phyloP scores from a whole-genome alignment of 805 yeast species.

The Candida nanaspora region DNA sequence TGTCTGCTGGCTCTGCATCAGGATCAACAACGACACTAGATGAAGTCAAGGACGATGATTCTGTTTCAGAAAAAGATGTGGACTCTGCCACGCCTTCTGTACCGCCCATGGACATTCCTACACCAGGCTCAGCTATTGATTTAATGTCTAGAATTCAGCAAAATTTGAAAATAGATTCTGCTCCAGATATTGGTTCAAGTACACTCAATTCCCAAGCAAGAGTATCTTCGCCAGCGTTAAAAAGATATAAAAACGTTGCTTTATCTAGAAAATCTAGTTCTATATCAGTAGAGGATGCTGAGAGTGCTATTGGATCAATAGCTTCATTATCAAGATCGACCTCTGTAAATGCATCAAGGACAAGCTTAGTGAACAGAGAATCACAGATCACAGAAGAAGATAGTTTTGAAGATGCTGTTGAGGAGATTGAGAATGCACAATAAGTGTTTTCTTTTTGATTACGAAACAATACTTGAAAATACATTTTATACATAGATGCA shows the following conservation, averaged over 20 bases:
- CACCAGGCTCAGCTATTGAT: neutral
- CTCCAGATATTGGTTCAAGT: neutral
- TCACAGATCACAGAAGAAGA: slow-evolving; percentile 4
- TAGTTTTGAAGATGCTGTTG: slow-evolving; percentile 17
- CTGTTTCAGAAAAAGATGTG: neutral
- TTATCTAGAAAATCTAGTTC: neutral
- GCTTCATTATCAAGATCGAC: slow-evolving; percentile 1
- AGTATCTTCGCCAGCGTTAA: neutral
- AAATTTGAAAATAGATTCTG: neutral
- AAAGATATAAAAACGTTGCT: neutral
- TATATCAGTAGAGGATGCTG: neutral
- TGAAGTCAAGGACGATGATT: neutral
- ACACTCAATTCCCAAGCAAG: neutral
- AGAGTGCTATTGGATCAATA: neutral
- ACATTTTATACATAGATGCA: too few relatives aligned
- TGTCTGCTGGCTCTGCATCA: slow-evolving; percentile 20
- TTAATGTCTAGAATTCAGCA: neutral
- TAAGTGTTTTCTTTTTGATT: too few relatives aligned
- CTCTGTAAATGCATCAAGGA: neutral
- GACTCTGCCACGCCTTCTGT: neutral
- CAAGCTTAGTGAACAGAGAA: neutral
- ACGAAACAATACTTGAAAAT: neutral
- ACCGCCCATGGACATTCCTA: too few relatives aligned
- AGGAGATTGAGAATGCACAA: slow-evolving; percentile 1
- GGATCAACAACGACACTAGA: neutral